Conservation (phyloP, 192 early-diverging fungal species). For the Linnemannia exigua region DNA sequence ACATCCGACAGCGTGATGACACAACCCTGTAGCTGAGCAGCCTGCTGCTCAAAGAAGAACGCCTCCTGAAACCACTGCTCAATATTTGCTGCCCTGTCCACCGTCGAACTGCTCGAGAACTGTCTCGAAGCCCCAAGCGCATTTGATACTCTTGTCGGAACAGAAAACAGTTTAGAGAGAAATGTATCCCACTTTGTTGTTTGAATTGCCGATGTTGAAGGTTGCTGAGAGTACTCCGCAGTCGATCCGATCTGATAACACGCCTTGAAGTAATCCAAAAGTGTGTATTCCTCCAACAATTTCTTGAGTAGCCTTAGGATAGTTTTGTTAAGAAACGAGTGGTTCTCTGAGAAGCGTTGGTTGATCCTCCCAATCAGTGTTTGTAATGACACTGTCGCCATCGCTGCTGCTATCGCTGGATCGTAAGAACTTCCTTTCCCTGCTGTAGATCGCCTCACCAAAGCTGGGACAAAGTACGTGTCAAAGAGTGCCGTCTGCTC, state of each 20-base stretch:
- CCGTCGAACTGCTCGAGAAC: too few relatives aligned
- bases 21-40: slow-evolving; percentile 18
- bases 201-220: not conserved
- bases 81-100: not conserved
- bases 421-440: not conserved
- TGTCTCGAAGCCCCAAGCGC: slow-evolving; percentile 18
- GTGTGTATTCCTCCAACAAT: slow-evolving; percentile 6
- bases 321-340: slow-evolving; percentile 43
- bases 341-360: slow-evolving; percentile 35
- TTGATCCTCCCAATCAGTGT: slow-evolving; percentile 34
- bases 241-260: not conserved
- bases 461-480: slow-evolving; percentile 26
- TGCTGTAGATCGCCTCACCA: not conserved
- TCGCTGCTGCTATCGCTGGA: not conserved
- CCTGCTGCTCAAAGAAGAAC: slow-evolving; percentile 25
- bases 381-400: slow-evolving; percentile 30
- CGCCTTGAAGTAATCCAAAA: slow-evolving; percentile 23
- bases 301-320: slow-evolving; percentile 30
- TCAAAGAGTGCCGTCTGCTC: slow-evolving; percentile 37
- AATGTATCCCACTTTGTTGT: slow-evolving; percentile 29
- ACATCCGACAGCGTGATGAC: not conserved
- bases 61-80: slow-evolving; percentile 38
- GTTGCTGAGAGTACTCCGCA: not conserved
- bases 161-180: slow-evolving; percentile 36
- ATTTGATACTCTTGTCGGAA: slow-evolving; percentile 42